Percentiles rank a stretch among this genome's conserved stretches.
Conservation (phyloP, 1,284 basidiomycete genomes). For the Macrocybe sp. region DNA sequence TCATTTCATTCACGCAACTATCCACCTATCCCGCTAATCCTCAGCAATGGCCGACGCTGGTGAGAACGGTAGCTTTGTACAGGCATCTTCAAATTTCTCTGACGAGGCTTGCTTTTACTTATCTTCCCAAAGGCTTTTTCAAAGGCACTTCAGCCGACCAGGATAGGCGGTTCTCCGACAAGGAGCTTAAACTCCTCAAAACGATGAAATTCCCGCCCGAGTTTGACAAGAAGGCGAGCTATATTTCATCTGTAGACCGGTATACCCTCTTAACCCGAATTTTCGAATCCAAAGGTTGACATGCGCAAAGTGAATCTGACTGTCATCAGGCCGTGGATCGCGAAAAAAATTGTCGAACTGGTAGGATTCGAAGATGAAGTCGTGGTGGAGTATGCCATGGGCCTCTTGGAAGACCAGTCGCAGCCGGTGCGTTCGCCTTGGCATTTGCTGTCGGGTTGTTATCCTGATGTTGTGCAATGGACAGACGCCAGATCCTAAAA, state of each 20-base stretch:
- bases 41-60: constrained; percentile 52
- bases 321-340: constrained; percentile 92
- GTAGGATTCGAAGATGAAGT: constrained; percentile 96
- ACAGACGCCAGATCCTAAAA: constrained; percentile 86
- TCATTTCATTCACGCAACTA: constrained; percentile 6
- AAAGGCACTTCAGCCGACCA: constrained; percentile 84
- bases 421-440: constrained; percentile 59
- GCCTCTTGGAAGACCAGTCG: constrained; percentile 81
- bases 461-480: too few species aligned
- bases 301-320: constrained; percentile 90
- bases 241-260: not conserved
- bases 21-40: not conserved
- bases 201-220: constrained; percentile 86
- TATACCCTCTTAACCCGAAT: not conserved
- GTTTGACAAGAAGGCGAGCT: constrained; percentile 79
- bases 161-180: constrained; percentile 91
- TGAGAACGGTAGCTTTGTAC: constrained; percentile 24
- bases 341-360: constrained; percentile 85
- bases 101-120: constrained; percentile 18
- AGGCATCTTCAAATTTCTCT: constrained; percentile 15
- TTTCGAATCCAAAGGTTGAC: constrained; percentile 60
- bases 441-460: not conserved
- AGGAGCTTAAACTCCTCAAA: constrained; percentile 86
- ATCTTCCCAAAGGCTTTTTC: constrained; percentile 62
- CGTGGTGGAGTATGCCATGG: constrained; percentile 93